Conservation (phyloP, 2,329 filamentous ascomycete species). For the Diplodia seriata region DNA sequence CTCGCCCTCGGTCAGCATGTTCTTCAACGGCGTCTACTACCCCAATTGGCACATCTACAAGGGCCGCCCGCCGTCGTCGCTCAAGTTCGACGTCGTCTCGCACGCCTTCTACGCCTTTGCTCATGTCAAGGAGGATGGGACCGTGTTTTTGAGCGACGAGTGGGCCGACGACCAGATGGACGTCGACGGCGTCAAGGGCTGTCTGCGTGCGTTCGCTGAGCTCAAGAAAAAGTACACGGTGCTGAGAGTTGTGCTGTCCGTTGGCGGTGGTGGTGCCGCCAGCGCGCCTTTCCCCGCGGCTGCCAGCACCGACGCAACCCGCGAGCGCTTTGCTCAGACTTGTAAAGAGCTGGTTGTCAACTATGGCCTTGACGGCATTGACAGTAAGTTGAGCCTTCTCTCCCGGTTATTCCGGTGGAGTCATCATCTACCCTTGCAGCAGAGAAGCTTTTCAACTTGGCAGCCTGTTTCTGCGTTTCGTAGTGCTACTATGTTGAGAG, state of each 20-base stretch:
- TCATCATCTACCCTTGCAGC: background rate
- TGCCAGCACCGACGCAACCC: constrained; percentile 64
- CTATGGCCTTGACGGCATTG: constrained; percentile 76
- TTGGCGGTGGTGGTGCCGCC: constrained; percentile 74
- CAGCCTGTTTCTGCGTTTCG: no score
- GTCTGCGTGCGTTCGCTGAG: constrained; percentile 74
- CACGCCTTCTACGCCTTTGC: constrained; percentile 80
- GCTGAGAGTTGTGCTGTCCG: constrained; percentile 77
- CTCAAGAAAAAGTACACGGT: constrained; percentile 74
- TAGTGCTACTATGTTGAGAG: background rate
- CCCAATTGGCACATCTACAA: constrained; percentile 79
- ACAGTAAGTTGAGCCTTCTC: constrained; percentile 63
- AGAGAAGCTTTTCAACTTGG: no score
- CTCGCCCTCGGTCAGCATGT: constrained; percentile 44
- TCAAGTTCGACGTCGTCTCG: constrained; percentile 78
- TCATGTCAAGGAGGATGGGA: constrained; percentile 82
- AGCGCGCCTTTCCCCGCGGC: constrained; percentile 72
- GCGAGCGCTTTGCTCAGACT: constrained; percentile 74
- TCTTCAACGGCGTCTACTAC: constrained; percentile 79
- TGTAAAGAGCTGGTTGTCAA: constrained; percentile 71
- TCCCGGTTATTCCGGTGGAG: constrained; percentile 2
- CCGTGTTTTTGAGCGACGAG: constrained; percentile 83
- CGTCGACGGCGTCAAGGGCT: constrained; percentile 68
- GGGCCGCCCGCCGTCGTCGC: constrained; percentile 73
- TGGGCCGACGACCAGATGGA: constrained; percentile 76